Percentiles rank a stretch among this genome's conserved stretches.
These are phyloP conservation scores for Cocos nucifera DNA, from an alignment of 176 grass and related monocot genomes.

Conservation along the genomic window DNA sequence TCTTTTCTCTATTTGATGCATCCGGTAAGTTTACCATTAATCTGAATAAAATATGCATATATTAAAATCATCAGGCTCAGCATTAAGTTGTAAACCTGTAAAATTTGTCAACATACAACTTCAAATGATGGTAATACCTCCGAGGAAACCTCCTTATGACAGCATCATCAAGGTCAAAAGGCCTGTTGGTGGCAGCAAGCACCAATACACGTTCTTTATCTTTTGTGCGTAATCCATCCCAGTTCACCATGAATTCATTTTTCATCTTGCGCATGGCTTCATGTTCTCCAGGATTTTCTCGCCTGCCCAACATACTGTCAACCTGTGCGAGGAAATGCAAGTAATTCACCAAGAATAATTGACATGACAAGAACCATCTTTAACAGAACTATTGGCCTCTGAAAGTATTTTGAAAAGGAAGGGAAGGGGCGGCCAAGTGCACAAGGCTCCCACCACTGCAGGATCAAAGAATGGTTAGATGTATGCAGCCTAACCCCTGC, in stretches of 20 bases:
- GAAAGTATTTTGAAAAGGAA: too few relatives aligned
- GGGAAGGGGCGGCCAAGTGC: too few relatives aligned
- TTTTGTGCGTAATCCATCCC: conserved; percentile 96
- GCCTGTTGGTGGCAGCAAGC: conserved; percentile 96
- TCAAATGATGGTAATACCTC: conserved; percentile 32
- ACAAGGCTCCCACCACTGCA: too few relatives aligned
- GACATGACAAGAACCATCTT: too few relatives aligned
- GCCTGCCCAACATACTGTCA: conserved; percentile 97
- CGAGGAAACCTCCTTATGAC: conserved; percentile 97
- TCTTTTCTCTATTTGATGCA: conserved; percentile 89
- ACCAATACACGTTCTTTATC: conserved; percentile 95
- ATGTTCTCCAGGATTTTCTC: conserved; percentile 97
- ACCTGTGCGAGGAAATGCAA: conserved; percentile 34
- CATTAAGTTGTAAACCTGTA: background rate
- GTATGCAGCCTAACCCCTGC: too few relatives aligned
- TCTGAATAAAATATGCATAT: conserved; percentile 32
- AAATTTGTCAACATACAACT: too few relatives aligned
- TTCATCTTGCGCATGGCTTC: conserved; percentile 99
- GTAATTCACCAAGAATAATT: background rate
- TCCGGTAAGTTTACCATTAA: conserved; percentile 99
- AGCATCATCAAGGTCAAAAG: conserved; percentile 98
- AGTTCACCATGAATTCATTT: conserved; percentile 99
- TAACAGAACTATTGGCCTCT: too few relatives aligned
- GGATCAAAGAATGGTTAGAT: too few relatives aligned
- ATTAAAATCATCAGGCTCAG: background rate